Evolutionary conservation across 1,139 yeast species (phyloP), one percentile per base, ranked within the genome.

Genomic region (Blastobotrys elegans): DNA sequence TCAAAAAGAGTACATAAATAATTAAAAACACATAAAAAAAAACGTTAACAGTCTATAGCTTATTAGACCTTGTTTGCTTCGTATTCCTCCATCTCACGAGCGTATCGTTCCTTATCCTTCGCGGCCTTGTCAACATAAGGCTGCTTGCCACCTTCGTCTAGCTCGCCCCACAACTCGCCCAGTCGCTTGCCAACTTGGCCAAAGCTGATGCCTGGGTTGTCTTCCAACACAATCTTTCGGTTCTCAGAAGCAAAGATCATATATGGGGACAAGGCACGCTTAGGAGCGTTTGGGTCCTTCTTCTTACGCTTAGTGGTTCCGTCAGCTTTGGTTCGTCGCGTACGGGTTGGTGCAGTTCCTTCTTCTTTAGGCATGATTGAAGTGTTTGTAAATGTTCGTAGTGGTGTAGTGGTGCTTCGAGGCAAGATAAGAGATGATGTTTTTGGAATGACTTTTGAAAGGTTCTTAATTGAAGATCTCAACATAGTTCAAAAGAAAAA

Each of bases 251-350:
- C 97, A 66, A 89, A 92, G 79, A 86, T 89, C 97, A 92, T 90
- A 82, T 92, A 92, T 48, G 97, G 97, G 53, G 97, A 88, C 68
- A 92, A 76, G 34, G 97, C 89, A 72, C 97, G 84, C 87, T 92
- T 92, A 69, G 98, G 98, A 57, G 98, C 98, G 72, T 90, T 90
- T 74, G 98, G 97, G 73, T 92, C 44, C 44, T 41, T 41, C 36
- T 40, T 40, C 59, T 57, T 56, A 55, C 56, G 58, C 37, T 36
- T 37, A 31, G 32, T 29, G 17, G 46, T 36, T 10, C 46, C 46
- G 35, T 37, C 51, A 14, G 40, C 41, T 16, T 29, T 40, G 40
- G 38, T 43, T 40, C 48, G 44, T 34, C 48, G 48, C 14, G 44
- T 29, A 27, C 45, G 43, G 22, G 42, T 36, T 14, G 40, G 17